Evolutionary conservation across 2,329 filamentous ascomycete genomes (phyloP), one percentile per base, ranked within the genome.

Genomic region (Trichoderma semiorbis): DNA sequence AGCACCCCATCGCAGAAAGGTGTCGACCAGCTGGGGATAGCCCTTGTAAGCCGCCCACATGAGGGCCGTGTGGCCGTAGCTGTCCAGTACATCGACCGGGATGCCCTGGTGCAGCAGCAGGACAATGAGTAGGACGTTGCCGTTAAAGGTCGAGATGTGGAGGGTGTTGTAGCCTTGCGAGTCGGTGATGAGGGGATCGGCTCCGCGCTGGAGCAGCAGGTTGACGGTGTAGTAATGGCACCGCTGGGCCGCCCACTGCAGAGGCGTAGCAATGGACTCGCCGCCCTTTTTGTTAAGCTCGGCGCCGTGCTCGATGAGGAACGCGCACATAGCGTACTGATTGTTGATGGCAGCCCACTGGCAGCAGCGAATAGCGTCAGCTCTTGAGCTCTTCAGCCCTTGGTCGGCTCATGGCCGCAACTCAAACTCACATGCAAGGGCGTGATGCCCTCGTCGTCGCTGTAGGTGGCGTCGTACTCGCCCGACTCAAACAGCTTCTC

Each of bases 31-130:
- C 61, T 92, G 91, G 0, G 95, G 93, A 79, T 92, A 98, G 43
- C 97, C 96, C 82, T 99, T 99, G 85, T 99, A 99, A 18, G 95
- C 95, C 21, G 96, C 94, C 96, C 96, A 99, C 96, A 99, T 99
- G 73, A 99, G 86, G 73, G 92, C 92, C 1, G 96, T 98, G 81
- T 99, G 97, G 7, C 95, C 94, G 79, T 94, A 95, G 65, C 90
- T 89, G 82, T 99, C 96, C 68, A 92, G 87, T 7, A 96, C 92
- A 79, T 99, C 96, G 73, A 99, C 94, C 18, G 94, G 93, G 73
- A 99, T 96, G 78, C 96, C 94, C 79, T 98, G 95, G 83, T 99
- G 96, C 28, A 99, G 88, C 8, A 99, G 89, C 1, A 99, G 88
- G 64, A 95, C 90, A 32, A 99, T 88, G 72, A 98, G 88, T 75